phyloP scores from a whole-genome alignment of 768 basidiomycete species.

The Filobasidium floriforme region DNA sequence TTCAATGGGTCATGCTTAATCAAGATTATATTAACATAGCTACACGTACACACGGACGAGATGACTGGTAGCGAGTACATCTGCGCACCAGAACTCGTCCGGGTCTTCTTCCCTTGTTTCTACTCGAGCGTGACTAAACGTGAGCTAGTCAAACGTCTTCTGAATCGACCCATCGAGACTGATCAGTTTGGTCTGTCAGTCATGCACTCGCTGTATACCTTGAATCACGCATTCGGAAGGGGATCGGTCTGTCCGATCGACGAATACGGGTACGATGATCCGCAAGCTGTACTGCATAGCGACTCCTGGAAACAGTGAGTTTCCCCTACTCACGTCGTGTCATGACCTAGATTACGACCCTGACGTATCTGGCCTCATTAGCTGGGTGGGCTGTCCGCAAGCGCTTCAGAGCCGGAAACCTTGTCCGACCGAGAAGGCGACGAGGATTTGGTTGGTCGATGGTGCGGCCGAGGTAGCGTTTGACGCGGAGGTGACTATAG shows the following conservation, averaged over 20 bases:
- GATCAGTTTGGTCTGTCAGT: neutral
- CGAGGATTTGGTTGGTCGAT: conserved; percentile 23
- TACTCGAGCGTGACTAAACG: conserved; percentile 15
- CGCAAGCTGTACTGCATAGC: neutral
- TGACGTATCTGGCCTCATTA: neutral
- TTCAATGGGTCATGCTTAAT: neutral
- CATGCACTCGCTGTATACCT: conserved; percentile 24
- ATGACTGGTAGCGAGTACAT: conserved; percentile 17
- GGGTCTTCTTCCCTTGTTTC: conserved; percentile 18
- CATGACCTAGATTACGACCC: neutral
- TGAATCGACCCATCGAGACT: neutral
- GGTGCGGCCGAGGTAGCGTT: conserved; percentile 22
- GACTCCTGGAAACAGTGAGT: conserved; percentile 22
- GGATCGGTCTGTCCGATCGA: neutral
- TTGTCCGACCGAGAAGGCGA: conserved; percentile 10
- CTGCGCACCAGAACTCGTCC: conserved; percentile 22
- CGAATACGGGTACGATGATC: neutral
- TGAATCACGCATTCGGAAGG: conserved; percentile 24
- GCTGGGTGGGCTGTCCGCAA: conserved; percentile 25
- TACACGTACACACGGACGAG: conserved; percentile 21
- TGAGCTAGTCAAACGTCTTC: neutral
- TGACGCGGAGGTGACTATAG: conserved; percentile 19
- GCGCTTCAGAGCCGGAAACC: conserved; percentile 13
- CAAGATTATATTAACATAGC: neutral
- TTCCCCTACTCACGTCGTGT: neutral